These are phyloP conservation scores for Paramecium sexaurelia DNA, from an alignment of 73 alveolate genomes.

Conservation along the genomic window DNA sequence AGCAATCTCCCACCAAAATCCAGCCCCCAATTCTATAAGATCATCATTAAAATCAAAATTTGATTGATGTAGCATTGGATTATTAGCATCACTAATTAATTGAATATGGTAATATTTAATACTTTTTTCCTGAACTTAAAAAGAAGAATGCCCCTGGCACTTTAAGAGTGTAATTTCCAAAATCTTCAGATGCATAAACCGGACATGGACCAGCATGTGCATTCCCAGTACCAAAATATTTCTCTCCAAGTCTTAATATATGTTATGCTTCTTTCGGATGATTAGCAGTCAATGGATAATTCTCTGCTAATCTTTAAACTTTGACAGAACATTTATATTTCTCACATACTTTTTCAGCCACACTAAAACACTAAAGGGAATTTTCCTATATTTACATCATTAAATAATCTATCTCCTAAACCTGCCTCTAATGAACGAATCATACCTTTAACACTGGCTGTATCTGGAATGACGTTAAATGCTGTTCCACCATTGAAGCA, in stretches of 20 bases:
- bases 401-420: conserved; percentile 44
- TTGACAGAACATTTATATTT: conserved; percentile 2
- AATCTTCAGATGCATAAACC: conserved; percentile 80
- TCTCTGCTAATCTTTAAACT: not conserved
- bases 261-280: conserved; percentile 67
- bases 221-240: conserved; percentile 67
- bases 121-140: conserved; percentile 68
- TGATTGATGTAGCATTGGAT: conserved; percentile 71
- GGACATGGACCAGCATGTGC: conserved; percentile 72
- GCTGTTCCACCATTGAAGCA: conserved; percentile 74
- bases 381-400: conserved; percentile 19
- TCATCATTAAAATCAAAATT: conserved; percentile 77
- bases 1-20: conserved; percentile 59
- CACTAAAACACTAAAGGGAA: conserved; percentile 4
- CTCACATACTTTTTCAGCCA: not conserved
- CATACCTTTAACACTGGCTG: conserved; percentile 72
- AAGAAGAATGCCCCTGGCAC: conserved; percentile 82
- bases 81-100: conserved; percentile 45
- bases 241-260: conserved; percentile 68
- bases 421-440: conserved; percentile 72
- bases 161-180: conserved; percentile 70
- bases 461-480: conserved; percentile 79
- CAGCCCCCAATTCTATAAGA: conserved; percentile 69
- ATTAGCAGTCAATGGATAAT: conserved; percentile 70
- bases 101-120: not conserved